Evolutionary conservation across 2,329 filamentous ascomycete genomes (phyloP).

Genomic region (Calonectria multiphialidica): DNA sequence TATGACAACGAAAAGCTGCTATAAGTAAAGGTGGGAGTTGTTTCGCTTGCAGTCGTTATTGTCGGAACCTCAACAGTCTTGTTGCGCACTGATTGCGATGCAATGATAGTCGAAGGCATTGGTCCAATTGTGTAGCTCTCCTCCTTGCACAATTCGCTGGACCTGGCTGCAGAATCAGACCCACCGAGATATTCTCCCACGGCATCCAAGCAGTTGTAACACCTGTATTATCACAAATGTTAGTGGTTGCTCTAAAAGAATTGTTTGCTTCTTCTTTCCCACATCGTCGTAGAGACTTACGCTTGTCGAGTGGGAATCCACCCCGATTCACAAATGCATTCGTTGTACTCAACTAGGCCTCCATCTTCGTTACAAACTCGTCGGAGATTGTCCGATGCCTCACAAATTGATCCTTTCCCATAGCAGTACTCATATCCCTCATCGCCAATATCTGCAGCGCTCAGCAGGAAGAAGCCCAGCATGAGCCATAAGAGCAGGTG

Average conservation of each 20-base stretch:
- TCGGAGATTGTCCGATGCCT: slow-evolving; percentile 22
- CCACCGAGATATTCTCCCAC: slow-evolving; percentile 21
- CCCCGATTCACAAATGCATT: slow-evolving; percentile 28
- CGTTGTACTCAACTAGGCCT: slow-evolving; percentile 10
- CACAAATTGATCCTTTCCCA: slow-evolving; percentile 30
- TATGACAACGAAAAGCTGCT: too few species aligned
- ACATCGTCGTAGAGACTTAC: slow-evolving; percentile 8
- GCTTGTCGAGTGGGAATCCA: slow-evolving; percentile 24
- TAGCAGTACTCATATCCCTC: slow-evolving; percentile 27
- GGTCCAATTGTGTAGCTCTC: slow-evolving; percentile 8
- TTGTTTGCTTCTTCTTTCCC: too few species aligned
- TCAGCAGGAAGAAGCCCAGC: slow-evolving; percentile 2
- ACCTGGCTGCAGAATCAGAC: background rate
- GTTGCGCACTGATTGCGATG: slow-evolving; percentile 26
- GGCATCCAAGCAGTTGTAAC: slow-evolving; percentile 14
- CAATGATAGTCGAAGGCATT: slow-evolving; percentile 27
- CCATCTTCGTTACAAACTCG: slow-evolving; percentile 23
- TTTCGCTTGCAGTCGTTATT: background rate
- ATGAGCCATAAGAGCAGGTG: background rate
- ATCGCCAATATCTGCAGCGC: slow-evolving; percentile 4
- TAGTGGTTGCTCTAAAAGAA: too few species aligned
- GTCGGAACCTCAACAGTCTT: slow-evolving; percentile 20
- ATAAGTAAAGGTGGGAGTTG: too few species aligned
- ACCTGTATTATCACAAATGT: background rate
- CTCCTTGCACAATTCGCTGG: slow-evolving; percentile 9